A percentile compares a stretch with the other conserved stretches of the same genome.
Conservation (phyloP, 2,329 filamentous ascomycete species). For the Stagonosporopsis tanaceti region DNA sequence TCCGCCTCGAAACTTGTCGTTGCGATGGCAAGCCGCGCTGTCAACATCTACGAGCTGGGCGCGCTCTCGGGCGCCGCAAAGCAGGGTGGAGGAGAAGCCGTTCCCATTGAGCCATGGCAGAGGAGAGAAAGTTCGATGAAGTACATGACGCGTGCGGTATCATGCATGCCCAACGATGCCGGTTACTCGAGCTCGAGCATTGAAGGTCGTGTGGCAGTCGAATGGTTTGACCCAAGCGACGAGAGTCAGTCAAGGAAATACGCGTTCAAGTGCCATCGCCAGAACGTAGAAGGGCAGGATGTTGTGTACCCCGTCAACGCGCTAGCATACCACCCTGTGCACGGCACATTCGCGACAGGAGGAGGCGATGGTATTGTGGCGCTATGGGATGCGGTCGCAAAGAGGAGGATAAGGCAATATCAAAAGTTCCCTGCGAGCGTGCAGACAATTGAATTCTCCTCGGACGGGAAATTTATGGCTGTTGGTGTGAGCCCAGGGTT, state of each 20-base stretch:
- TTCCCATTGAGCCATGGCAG: slow-evolving; percentile 82
- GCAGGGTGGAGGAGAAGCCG: slow-evolving; percentile 28
- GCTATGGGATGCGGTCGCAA: slow-evolving; percentile 90
- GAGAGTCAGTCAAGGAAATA: slow-evolving; percentile 94
- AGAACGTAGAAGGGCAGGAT: slow-evolving; percentile 74
- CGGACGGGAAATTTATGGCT: slow-evolving; percentile 78
- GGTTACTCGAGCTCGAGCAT: slow-evolving; percentile 94
- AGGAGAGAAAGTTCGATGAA: slow-evolving; percentile 92
- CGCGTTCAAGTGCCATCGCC: slow-evolving; percentile 97
- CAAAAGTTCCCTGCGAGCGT: slow-evolving; percentile 83
- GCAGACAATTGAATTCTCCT: slow-evolving; percentile 77
- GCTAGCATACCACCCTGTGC: slow-evolving; percentile 82
- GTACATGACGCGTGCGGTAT: slow-evolving; percentile 91
- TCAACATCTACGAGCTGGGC: slow-evolving; percentile 91
- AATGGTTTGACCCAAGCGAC: slow-evolving; percentile 92
- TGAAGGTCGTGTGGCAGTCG: slow-evolving; percentile 93
- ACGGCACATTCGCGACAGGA: slow-evolving; percentile 86
- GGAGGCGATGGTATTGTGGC: slow-evolving; percentile 93
- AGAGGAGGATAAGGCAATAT: slow-evolving; percentile 88
- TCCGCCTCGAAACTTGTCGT: slow-evolving; percentile 88
- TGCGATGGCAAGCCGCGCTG: slow-evolving; percentile 91
- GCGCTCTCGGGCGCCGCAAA: slow-evolving; percentile 60
- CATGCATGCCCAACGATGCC: slow-evolving; percentile 95
- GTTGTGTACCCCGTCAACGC: slow-evolving; percentile 93
- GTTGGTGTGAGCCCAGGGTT: slow-evolving; percentile 86